Percentiles rank a stretch among this genome's conserved stretches.
Evolutionary conservation across 2,329 filamentous ascomycete genomes (phyloP).

Genomic region (Colletotrichum limetticola): DNA sequence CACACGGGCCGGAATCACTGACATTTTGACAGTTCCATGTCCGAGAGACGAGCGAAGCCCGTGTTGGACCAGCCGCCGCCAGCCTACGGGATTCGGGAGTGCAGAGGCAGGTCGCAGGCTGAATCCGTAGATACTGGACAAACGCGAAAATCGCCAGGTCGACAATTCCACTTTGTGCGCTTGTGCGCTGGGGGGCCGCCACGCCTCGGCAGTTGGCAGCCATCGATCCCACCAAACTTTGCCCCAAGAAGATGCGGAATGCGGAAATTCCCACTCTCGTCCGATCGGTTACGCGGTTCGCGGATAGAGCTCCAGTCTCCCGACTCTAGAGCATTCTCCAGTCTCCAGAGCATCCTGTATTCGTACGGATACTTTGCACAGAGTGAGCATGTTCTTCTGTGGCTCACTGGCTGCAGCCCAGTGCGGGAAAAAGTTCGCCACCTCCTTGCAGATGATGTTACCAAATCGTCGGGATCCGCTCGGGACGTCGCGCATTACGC

Average conservation of each 20-base stretch:
- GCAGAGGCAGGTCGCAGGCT: background rate
- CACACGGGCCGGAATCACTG: background rate
- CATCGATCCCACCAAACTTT: background rate
- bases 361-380: too few species aligned
- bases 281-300: background rate
- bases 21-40: background rate
- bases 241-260: background rate
- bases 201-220: constrained; percentile 13
- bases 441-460: constrained; percentile 29
- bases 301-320: constrained; percentile 5
- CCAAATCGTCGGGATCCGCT: constrained; percentile 29
- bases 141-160: background rate
- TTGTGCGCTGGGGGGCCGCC: background rate
- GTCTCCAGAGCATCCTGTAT: background rate
- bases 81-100: background rate
- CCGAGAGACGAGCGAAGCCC: constrained; percentile 4
- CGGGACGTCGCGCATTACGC: constrained; percentile 25
- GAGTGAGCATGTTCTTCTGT: background rate
- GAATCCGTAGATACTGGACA: background rate
- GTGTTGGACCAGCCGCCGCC: background rate
- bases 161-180: background rate
- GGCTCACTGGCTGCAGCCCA: background rate
- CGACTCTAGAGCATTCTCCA: background rate
- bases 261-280: background rate
- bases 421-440: background rate